Evolutionary conservation across 495 filamentous ascomycete species (phyloP), one percentile per base, ranked within the genome.

Genomic region (Aspergillus nidulans): DNA sequence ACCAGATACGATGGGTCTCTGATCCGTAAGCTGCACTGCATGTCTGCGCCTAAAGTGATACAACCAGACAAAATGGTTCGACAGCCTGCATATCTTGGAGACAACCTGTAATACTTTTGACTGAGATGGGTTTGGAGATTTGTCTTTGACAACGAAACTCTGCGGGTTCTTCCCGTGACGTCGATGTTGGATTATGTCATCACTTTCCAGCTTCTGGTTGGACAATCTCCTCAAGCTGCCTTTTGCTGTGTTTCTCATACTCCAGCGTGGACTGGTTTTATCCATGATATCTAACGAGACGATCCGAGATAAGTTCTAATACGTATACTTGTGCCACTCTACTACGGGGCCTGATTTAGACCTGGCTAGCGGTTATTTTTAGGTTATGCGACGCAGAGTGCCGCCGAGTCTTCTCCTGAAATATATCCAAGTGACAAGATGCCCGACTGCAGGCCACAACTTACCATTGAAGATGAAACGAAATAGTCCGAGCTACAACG

Each of bases 111-210:
- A n/a, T 25, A 45, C 10, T 21, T 36, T 38, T 8, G 8, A 24
- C 18, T 13, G 26, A 48, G 45, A 32, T 34, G 41, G 25, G 8
- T 15, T 4, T n/a, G 16, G 38, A 49, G n/a, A 4, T 16, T 2
- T 34, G 30, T 40, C 25, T 39, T 41, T 26, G 34, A 34, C 6
- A 21, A 42, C 25, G 49, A 42, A 52, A 52, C 12, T 52, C 38
- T 42, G 49, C 49, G 12, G 19, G 13, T 18, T 23, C 24, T 38
- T 52, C 49, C 49, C 49, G 49, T 52, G 49, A 52, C 49, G 49
- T 52, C 49, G 49, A 52, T 41, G n/a, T 8, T 10, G 3, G 21
- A 25, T 52, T 52, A 52, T 42, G 49, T 52, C 34, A 52, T 13
- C 34, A 10, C 19, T 6, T 1, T 1, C 18, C 1, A 24, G 16